A percentile compares a stretch with the other conserved stretches of the same genome.
These are phyloP conservation scores for Cocos nucifera DNA, from an alignment of 176 grass and related monocot genomes.

Conservation along the genomic window DNA sequence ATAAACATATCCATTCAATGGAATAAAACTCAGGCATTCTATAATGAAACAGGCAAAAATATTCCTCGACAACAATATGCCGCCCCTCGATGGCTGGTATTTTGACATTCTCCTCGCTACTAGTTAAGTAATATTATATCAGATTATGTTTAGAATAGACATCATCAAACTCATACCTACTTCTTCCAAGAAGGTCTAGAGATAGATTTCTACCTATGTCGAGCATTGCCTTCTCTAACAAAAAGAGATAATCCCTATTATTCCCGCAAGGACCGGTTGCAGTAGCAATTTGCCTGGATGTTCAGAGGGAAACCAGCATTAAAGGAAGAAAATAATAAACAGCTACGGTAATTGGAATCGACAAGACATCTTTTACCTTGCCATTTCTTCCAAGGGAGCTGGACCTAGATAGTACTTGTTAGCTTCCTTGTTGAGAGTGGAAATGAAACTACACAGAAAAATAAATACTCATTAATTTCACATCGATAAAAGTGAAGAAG, in stretches of 20 bases:
- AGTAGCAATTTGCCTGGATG: conserved; percentile 81
- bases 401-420: conserved; percentile 96
- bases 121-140: too few species aligned
- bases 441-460: conserved; percentile 44
- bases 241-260: conserved; percentile 93
- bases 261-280: conserved; percentile 74
- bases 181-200: not conserved
- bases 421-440: conserved; percentile 53
- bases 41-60: too few species aligned
- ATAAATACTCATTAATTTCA: conserved; percentile 6
- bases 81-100: too few species aligned
- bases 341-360: conserved; percentile 1
- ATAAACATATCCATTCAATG: too few species aligned
- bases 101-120: too few species aligned
- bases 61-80: too few species aligned
- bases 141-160: not conserved
- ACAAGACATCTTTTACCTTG: conserved; percentile 28
- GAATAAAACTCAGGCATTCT: too few species aligned
- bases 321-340: conserved; percentile 11
- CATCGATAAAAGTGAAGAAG: not conserved
- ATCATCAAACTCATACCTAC: not conserved
- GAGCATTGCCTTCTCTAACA: conserved; percentile 81
- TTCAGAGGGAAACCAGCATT: conserved; percentile 9
- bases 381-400: conserved; percentile 78
- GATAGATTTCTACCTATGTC: conserved; percentile 47